Conservation (phyloP, 2,329 filamentous ascomycete genomes). For the Aureobasidium sp. region DNA sequence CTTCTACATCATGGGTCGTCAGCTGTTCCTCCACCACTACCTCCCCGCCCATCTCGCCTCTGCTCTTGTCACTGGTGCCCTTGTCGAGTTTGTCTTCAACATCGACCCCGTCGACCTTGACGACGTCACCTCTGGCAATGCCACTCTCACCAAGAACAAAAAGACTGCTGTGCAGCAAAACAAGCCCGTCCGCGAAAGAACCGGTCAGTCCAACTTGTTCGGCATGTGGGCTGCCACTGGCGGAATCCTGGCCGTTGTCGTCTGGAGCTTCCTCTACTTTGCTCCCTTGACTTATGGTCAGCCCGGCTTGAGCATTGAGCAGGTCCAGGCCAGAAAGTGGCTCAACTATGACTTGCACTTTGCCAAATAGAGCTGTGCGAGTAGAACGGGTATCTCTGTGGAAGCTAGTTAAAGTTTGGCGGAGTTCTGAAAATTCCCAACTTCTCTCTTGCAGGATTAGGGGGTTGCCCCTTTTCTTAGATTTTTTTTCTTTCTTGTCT, state of each 20-base stretch:
- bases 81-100: conserved; percentile 95
- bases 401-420: not conserved
- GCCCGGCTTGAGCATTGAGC: conserved; percentile 72
- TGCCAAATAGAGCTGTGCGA: conserved; percentile 63
- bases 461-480: not conserved
- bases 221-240: conserved; percentile 71
- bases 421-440: not conserved
- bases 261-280: conserved; percentile 87
- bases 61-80: conserved; percentile 77
- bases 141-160: conserved; percentile 29
- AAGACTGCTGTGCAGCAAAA: conserved; percentile 46
- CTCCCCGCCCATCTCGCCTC: conserved; percentile 90
- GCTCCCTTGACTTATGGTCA: conserved; percentile 92
- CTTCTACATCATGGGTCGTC: conserved; percentile 96
- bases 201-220: conserved; percentile 69
- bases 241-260: conserved; percentile 60
- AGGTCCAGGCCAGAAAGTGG: conserved; percentile 85
- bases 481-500: no score
- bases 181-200: conserved; percentile 72
- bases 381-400: not conserved
- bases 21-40: conserved; percentile 97
- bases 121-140: conserved; percentile 38
- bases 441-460: not conserved
- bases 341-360: conserved; percentile 96
- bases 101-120: conserved; percentile 63